Evolutionary conservation across 1,284 basidiomycete genomes (phyloP).

Genomic region (Lentinula novae-zelandiae): DNA sequence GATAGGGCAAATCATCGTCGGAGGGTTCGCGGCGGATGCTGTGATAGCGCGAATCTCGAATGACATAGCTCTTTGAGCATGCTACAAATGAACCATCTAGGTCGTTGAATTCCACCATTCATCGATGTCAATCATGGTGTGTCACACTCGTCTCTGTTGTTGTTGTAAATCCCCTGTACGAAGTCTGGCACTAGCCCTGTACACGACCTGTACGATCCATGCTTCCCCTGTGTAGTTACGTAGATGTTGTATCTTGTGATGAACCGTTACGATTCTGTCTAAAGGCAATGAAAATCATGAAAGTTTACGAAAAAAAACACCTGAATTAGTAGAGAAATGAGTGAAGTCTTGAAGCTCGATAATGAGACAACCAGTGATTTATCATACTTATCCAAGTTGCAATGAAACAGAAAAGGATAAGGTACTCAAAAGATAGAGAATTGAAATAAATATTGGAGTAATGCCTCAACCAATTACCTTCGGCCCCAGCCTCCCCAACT

Average conservation of each 20-base stretch:
- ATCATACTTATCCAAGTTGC: background rate
- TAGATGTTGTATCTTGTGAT: background rate
- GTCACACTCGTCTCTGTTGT: no score
- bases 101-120: no score
- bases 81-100: no score
- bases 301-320: background rate
- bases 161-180: background rate
- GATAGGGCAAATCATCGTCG: conserved; percentile 19
- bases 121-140: no score
- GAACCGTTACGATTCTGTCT: background rate
- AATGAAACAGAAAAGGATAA: background rate
- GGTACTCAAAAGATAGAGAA: background rate
- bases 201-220: background rate
- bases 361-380: background rate
- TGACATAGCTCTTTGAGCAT: background rate
- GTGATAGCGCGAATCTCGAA: background rate
- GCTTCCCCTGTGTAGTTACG: background rate
- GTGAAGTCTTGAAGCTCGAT: no score
- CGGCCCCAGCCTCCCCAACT: conserved; percentile 3
- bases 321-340: background rate
- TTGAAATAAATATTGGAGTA: background rate
- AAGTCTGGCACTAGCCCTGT: background rate
- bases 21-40: conserved; percentile 15
- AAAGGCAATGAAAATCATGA: background rate
- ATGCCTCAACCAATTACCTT: background rate